These are phyloP conservation scores for Trametes sanguinea DNA, from an alignment of 768 basidiomycete genomes.

Conservation along the genomic window DNA sequence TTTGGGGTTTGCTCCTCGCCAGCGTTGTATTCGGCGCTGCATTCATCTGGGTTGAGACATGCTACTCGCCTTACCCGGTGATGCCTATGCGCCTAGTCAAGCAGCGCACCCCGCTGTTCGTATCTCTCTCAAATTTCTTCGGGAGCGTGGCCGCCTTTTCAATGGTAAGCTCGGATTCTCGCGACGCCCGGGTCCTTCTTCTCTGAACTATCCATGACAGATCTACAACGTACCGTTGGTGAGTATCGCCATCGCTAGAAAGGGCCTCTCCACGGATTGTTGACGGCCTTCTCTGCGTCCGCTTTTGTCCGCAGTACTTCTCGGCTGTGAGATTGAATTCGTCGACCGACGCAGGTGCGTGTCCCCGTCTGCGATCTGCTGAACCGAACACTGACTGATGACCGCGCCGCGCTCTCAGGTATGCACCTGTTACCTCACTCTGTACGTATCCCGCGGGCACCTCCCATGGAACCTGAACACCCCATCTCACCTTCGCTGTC, in stretches of 20 bases:
- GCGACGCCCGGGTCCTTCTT: background rate
- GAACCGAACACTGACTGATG: background rate
- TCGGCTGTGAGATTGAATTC: slow-evolving; percentile 73
- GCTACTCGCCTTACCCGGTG: slow-evolving; percentile 80
- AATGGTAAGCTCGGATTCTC: slow-evolving; percentile 48
- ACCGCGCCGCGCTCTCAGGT: slow-evolving; percentile 44
- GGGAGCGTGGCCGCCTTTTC: slow-evolving; percentile 79
- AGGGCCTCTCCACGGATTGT: background rate
- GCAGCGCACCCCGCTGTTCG: slow-evolving; percentile 77
- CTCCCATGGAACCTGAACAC: background rate
- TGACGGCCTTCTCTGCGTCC: slow-evolving; percentile 14
- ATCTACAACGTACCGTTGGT: slow-evolving; percentile 87
- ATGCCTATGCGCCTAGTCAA: slow-evolving; percentile 83
- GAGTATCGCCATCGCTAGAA: slow-evolving; percentile 27
- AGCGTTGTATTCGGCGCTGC: slow-evolving; percentile 54
- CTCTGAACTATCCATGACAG: slow-evolving; percentile 34
- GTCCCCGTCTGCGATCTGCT: slow-evolving; percentile 14
- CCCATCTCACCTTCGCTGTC: slow-evolving; percentile 10
- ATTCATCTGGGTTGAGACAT: slow-evolving; percentile 81
- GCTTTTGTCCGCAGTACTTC: slow-evolving; percentile 58
- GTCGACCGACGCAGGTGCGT: slow-evolving; percentile 69
- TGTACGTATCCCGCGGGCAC: slow-evolving; percentile 43
- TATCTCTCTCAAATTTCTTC: slow-evolving; percentile 79
- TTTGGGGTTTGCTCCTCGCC: slow-evolving; percentile 62
- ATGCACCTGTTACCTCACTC: slow-evolving; percentile 90